These are phyloP conservation scores for Fomitiporia mediterranea DNA, from an alignment of 1,284 basidiomycete species.

Conservation along the genomic window DNA sequence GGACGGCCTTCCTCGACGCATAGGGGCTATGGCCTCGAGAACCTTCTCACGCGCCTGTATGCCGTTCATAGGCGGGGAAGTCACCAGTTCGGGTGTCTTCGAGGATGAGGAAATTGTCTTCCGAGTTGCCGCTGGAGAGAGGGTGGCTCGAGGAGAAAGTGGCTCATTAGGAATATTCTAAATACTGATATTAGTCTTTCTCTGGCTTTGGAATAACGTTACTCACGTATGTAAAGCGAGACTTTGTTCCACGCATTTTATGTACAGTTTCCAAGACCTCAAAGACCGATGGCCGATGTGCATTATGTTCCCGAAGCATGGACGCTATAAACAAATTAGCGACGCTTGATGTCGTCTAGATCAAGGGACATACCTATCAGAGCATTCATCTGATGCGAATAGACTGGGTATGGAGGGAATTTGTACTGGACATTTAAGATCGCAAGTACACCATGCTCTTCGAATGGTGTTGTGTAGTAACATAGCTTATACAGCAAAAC, in stretches of 20 bases:
- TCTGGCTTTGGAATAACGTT: slow-evolving; percentile 29
- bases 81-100: background rate
- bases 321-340: slow-evolving; percentile 47
- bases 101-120: slow-evolving; percentile 1
- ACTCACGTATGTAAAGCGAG: slow-evolving; percentile 64
- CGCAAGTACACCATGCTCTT: slow-evolving; percentile 93
- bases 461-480: slow-evolving; percentile 99
- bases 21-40: slow-evolving; percentile 69
- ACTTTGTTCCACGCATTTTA: slow-evolving; percentile 77
- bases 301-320: slow-evolving; percentile 84
- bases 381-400: slow-evolving; percentile 82
- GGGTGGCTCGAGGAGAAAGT: slow-evolving; percentile 15
- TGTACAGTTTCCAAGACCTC: slow-evolving; percentile 77
- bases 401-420: slow-evolving; percentile 89
- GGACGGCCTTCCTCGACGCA: slow-evolving; percentile 67
- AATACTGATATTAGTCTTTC: slow-evolving; percentile 45
- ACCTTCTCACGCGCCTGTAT: slow-evolving; percentile 68
- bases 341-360: slow-evolving; percentile 12
- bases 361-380: slow-evolving; percentile 68
- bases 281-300: slow-evolving; percentile 77
- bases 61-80: slow-evolving; percentile 39
- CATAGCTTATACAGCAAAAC: slow-evolving; percentile 82
- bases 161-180: slow-evolving; percentile 18
- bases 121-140: slow-evolving; percentile 6
- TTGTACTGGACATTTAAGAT: slow-evolving; percentile 97